Base-by-base conservation (phyloP, 1,284 basidiomycete genomes). In the Bondarzewia mesenterica region DNA sequence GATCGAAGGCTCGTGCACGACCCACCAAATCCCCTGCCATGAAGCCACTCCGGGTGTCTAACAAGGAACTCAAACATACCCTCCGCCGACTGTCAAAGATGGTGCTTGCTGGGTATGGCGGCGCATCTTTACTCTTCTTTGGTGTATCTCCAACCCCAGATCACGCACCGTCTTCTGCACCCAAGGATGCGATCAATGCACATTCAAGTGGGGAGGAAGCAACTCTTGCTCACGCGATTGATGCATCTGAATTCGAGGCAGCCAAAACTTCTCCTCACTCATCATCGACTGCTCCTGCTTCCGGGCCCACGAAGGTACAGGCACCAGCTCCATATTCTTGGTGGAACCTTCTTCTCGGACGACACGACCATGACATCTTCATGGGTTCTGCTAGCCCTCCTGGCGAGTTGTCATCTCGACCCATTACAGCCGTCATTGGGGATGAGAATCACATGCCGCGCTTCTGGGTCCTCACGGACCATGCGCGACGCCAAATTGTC, bases 391-490 rank as follows among this genome's bases (percentile, higher is more conserved):
- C 76, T 3, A 68, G 68, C 26, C 50, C 57, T 6, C 56, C 58
- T n/a, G 43, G 55, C 6, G 38, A 44, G 16, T 40, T 41, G 23
- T 37, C 50, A 48, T 39, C 10, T 49, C 55, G 50, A 51, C 50
- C 47, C 12, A 32, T 54, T 6, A 57, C 60, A 4, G 72, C 75
- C 44, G 73, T 81, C 29, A 72, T 82, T 27, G 83, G 85, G n/a
- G 69, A 75, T 44, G 80, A 84, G 55, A 74, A 77, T 50, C 72
- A 80, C 52, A 83, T 89, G 79, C 87, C 86, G 2, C 72, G 86
- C 38, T 89, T 84, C 62, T 89, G 86, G 85, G 82, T 89, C 1
- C 69, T 89, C 26, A 85, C 84, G 0, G 86, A 89, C 60, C 82
- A 89, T 60, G 72, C 72, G 27, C 71, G 87, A 37, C 68, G 66